Percentiles rank a stretch among this genome's conserved stretches.
Evolutionary conservation across 192 early-diverging fungal species (phyloP).

Genomic region (Coemansia sp.): DNA sequence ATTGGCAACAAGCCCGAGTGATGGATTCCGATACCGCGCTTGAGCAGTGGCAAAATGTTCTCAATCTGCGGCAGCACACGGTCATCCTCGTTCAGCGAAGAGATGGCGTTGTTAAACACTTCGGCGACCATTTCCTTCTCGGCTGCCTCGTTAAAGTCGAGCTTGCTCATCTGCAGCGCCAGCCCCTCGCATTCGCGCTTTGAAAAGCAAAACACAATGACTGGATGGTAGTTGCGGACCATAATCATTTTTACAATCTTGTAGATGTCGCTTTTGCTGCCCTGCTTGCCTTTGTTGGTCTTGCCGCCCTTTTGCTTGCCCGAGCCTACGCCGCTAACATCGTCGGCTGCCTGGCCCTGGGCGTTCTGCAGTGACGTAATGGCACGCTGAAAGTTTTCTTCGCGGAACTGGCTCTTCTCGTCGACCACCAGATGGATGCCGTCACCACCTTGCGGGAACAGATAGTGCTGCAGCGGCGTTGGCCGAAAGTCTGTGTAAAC

Average conservation of each 20-base stretch:
- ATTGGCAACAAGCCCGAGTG: slow-evolving; percentile 95
- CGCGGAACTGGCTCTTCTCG: slow-evolving; percentile 90
- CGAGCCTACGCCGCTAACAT: slow-evolving; percentile 46
- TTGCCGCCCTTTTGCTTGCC: slow-evolving; percentile 57
- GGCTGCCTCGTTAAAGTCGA: slow-evolving; percentile 86
- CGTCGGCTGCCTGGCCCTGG: slow-evolving; percentile 61
- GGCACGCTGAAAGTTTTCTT: slow-evolving; percentile 94
- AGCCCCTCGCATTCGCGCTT: slow-evolving; percentile 91
- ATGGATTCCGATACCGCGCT: slow-evolving; percentile 94
- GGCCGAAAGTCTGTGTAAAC: slow-evolving; percentile 98
- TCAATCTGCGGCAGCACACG: slow-evolving; percentile 87
- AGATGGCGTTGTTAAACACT: slow-evolving; percentile 87
- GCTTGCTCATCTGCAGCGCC: slow-evolving; percentile 86
- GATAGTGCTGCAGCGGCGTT: slow-evolving; percentile 94
- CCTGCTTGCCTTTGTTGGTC: slow-evolving; percentile 58
- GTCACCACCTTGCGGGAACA: slow-evolving; percentile 87
- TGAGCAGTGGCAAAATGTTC: slow-evolving; percentile 85
- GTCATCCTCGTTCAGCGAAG: slow-evolving; percentile 83
- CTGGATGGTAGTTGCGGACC: slow-evolving; percentile 94
- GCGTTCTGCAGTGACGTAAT: slow-evolving; percentile 69
- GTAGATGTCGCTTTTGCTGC: slow-evolving; percentile 77
- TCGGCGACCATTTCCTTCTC: slow-evolving; percentile 81
- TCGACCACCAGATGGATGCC: slow-evolving; percentile 96
- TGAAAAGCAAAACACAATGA: slow-evolving; percentile 95
- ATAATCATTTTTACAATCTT: slow-evolving; percentile 96